Conservation (phyloP, 1,139 yeast species). For the Hyphopichia burtonii region DNA sequence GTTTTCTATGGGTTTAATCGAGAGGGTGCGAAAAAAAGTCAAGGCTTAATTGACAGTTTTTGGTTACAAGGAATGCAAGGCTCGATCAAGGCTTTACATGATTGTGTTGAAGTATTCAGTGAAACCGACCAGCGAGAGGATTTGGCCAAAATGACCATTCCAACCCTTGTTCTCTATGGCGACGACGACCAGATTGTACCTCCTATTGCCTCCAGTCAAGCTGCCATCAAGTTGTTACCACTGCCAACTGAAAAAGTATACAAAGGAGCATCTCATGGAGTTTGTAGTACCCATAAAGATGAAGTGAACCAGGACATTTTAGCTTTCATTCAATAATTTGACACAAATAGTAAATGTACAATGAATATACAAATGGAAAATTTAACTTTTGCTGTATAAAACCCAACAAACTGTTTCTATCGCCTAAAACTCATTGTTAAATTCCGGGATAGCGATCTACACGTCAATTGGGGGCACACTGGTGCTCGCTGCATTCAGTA, state of each 20-base stretch:
- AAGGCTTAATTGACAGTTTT: slow-evolving; percentile 13
- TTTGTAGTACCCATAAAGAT: slow-evolving; percentile 14
- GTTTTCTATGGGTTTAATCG: no score
- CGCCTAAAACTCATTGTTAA: no score
- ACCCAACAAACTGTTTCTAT: no score
- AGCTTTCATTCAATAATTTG: slow-evolving; percentile 7
- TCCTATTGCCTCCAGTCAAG: slow-evolving; percentile 12
- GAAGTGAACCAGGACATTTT: slow-evolving; percentile 10
- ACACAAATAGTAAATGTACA: no score
- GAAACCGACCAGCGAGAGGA: slow-evolving; percentile 14
- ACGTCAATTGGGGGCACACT: no score
- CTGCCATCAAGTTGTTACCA: slow-evolving; percentile 13
- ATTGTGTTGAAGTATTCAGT: slow-evolving; percentile 14
- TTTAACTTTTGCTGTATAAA: no score
- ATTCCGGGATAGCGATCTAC: no score
- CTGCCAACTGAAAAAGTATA: slow-evolving; percentile 10
- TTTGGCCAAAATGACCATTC: slow-evolving; percentile 12
- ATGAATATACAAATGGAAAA: no score
- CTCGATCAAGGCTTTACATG: slow-evolving; percentile 14
- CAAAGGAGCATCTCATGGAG: slow-evolving; percentile 13
- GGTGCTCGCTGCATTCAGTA: no score
- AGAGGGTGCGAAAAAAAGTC: slow-evolving; percentile 5
- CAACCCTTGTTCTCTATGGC: slow-evolving; percentile 16
- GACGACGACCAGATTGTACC: slow-evolving; percentile 16
- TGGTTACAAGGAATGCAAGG: slow-evolving; percentile 19